Evolutionary conservation across 1,284 basidiomycete species (phyloP).

Genomic region (Melampsora medusae): DNA sequence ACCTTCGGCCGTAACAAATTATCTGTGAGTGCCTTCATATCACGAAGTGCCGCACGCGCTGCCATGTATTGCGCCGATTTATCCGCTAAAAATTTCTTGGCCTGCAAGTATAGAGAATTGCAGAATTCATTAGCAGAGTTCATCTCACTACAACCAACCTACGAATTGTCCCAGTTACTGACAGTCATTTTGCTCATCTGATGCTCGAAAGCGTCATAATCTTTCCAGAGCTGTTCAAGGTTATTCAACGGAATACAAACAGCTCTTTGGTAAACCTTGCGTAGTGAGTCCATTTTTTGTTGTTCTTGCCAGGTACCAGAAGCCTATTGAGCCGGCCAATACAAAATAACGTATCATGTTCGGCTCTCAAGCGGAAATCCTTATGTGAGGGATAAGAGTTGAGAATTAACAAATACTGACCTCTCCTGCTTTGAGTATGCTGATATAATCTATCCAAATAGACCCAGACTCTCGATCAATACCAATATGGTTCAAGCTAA

Average conservation of each 20-base stretch:
- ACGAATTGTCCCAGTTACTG: constrained; percentile 46
- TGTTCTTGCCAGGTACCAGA: constrained; percentile 89
- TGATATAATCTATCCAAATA: constrained; percentile 68
- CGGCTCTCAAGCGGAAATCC: background rate
- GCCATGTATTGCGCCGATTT: constrained; percentile 86
- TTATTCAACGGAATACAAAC: constrained; percentile 91
- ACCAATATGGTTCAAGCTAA: constrained; percentile 83
- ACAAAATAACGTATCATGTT: background rate
- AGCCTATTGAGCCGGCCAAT: constrained; percentile 57
- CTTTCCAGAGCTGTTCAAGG: constrained; percentile 89
- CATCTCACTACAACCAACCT: background rate
- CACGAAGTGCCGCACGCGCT: constrained; percentile 80
- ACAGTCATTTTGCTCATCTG: constrained; percentile 83
- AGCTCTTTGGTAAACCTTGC: constrained; percentile 88
- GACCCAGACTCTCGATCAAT: constrained; percentile 63
- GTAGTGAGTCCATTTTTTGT: constrained; percentile 87
- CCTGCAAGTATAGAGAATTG: constrained; percentile 56
- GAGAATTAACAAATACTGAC: constrained; percentile 57
- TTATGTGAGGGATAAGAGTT: background rate
- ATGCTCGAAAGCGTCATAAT: constrained; percentile 90
- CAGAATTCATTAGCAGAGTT: background rate
- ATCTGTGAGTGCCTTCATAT: constrained; percentile 64
- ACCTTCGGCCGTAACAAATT: constrained; percentile 55
- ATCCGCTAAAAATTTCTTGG: constrained; percentile 89
- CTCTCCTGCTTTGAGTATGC: constrained; percentile 76